phyloP scores from a whole-genome alignment of 2,329 filamentous ascomycete genomes.

The Blastomyces gilchristii region DNA sequence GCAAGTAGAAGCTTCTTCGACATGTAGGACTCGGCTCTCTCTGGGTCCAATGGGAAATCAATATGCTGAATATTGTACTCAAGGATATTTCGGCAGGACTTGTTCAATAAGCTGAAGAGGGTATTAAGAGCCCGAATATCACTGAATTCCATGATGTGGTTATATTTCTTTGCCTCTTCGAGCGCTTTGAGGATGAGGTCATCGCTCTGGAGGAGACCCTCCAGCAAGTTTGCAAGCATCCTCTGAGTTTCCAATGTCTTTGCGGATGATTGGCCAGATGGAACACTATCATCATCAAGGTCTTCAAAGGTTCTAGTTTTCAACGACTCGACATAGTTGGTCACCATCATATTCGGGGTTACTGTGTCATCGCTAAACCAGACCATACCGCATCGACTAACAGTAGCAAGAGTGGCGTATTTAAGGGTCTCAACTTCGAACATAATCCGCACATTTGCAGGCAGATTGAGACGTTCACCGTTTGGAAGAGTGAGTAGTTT shows the following conservation, averaged over 20 bases:
- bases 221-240: constrained; percentile 68
- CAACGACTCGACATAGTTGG: constrained; percentile 78
- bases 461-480: constrained; percentile 91
- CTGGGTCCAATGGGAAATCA: constrained; percentile 83
- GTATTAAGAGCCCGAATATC: constrained; percentile 82
- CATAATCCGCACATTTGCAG: constrained; percentile 95
- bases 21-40: constrained; percentile 80
- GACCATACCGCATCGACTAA: constrained; percentile 99
- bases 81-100: constrained; percentile 79
- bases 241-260: constrained; percentile 70
- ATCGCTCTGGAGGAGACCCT: constrained; percentile 64
- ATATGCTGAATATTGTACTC: constrained; percentile 93
- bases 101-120: constrained; percentile 90
- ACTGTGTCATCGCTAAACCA: constrained; percentile 99
- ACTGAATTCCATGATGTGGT: constrained; percentile 98
- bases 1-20: constrained; percentile 91
- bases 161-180: constrained; percentile 63
- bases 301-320: constrained; percentile 83
- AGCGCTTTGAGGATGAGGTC: constrained; percentile 72
- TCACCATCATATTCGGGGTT: constrained; percentile 81
- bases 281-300: constrained; percentile 80
- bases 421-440: constrained; percentile 98
- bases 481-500: constrained; percentile 95
- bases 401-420: constrained; percentile 95
- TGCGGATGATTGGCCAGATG: constrained; percentile 62